Evolutionary conservation across 305 asterid genomes (phyloP).

Genomic region (Vinca major): DNA sequence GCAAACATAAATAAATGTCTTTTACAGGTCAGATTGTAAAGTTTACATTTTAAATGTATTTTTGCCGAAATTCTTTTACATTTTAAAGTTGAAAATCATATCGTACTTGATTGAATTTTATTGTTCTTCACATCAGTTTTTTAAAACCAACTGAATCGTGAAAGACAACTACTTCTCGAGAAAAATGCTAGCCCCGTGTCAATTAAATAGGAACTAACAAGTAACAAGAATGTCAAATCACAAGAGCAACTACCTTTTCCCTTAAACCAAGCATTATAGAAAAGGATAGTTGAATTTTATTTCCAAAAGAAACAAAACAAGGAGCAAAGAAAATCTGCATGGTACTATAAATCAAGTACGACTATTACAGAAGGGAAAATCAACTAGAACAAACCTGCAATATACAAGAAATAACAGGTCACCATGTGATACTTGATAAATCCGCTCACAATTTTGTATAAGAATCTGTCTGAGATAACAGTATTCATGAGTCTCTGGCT

Average conservation of each 20-base stretch:
- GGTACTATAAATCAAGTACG: neutral
- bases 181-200: neutral
- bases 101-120: neutral
- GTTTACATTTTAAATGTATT: neutral
- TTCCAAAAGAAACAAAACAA: neutral
- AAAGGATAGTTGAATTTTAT: slow-evolving; percentile 4
- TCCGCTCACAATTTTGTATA: slow-evolving; percentile 72
- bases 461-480: slow-evolving; percentile 66
- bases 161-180: neutral
- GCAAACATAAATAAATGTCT: neutral
- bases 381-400: slow-evolving; percentile 50
- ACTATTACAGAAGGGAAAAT: neutral
- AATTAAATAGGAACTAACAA: neutral
- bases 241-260: neutral
- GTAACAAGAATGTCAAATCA: neutral
- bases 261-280: neutral
- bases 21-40: neutral
- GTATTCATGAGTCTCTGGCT: slow-evolving; percentile 94
- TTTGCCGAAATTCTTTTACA: neutral
- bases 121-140: neutral
- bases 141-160: neutral
- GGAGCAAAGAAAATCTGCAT: neutral
- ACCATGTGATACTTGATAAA: slow-evolving; percentile 95
- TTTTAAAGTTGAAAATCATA: neutral
- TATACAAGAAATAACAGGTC: slow-evolving; percentile 88